Percentiles rank a stretch among this genome's conserved stretches.
Evolutionary conservation across 176 grass and related monocot genomes (phyloP).

Genomic region (Tillandsia leiboldiana): DNA sequence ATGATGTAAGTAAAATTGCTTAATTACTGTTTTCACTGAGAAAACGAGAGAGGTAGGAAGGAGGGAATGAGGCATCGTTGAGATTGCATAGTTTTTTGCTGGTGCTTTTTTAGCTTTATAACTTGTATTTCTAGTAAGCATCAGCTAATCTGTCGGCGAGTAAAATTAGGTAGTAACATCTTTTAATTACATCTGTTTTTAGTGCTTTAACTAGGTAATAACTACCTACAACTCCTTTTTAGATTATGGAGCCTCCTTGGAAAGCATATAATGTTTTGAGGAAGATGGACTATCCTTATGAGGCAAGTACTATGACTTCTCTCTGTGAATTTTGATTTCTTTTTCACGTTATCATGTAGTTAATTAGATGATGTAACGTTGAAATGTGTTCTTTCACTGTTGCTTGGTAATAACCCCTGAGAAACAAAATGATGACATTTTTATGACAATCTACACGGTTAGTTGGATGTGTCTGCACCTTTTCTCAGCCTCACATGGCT

Average conservation of each 20-base stretch:
- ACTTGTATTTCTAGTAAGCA: background rate
- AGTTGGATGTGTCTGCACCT: too few relatives aligned
- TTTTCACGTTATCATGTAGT: background rate
- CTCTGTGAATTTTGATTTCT: background rate
- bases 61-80: too few relatives aligned
- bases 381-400: background rate
- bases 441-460: too few relatives aligned
- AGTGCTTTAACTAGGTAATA: background rate
- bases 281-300: constrained; percentile 38
- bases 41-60: too few relatives aligned
- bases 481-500: too few relatives aligned
- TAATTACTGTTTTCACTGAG: background rate
- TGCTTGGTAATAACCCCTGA: background rate
- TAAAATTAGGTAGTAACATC: background rate
- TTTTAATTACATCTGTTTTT: background rate
- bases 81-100: background rate
- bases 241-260: constrained; percentile 41
- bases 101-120: background rate
- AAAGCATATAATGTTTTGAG: constrained; percentile 30
- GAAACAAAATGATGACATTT: too few relatives aligned
- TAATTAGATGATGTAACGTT: background rate
- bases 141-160: background rate
- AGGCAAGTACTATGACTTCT: constrained; percentile 11
- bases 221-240: background rate
- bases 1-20: constrained; percentile 13